These are phyloP conservation scores for Avena eriantha DNA, from an alignment of 176 grass and related monocot genomes.

Conservation along the genomic window DNA sequence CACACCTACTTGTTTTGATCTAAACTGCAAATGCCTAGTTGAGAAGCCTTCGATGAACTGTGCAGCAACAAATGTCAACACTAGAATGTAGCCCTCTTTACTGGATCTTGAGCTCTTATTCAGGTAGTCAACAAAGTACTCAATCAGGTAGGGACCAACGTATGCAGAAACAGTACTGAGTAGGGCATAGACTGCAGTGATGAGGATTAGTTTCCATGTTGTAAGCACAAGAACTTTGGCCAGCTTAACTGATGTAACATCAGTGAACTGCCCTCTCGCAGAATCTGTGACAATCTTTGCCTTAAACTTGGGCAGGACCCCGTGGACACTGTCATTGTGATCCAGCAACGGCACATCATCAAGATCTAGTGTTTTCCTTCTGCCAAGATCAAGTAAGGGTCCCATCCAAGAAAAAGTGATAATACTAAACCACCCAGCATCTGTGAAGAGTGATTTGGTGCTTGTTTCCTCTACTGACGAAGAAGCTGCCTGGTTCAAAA, in stretches of 20 bases:
- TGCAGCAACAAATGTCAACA: conserved; percentile 55
- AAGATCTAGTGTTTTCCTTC: conserved; percentile 65
- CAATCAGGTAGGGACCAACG: conserved; percentile 77
- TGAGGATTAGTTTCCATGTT: conserved; percentile 44
- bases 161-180: conserved; percentile 62
- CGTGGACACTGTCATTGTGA: conserved; percentile 46
- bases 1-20: conserved; percentile 60
- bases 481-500: conserved; percentile 3
- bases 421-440: conserved; percentile 61
- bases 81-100: conserved; percentile 59
- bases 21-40: conserved; percentile 66
- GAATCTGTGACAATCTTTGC: conserved; percentile 40
- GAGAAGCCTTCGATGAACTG: conserved; percentile 63
- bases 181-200: conserved; percentile 61
- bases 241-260: conserved; percentile 52
- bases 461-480: background rate
- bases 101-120: conserved; percentile 41
- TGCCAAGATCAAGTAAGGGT: conserved; percentile 65
- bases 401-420: conserved; percentile 83
- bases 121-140: conserved; percentile 69
- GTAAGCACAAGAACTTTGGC: conserved; percentile 52
- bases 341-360: conserved; percentile 65
- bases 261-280: background rate
- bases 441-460: conserved; percentile 47
- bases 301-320: conserved; percentile 57